Conservation (phyloP, 495 filamentous ascomycete genomes). For the Aspergillus avenaceus region DNA sequence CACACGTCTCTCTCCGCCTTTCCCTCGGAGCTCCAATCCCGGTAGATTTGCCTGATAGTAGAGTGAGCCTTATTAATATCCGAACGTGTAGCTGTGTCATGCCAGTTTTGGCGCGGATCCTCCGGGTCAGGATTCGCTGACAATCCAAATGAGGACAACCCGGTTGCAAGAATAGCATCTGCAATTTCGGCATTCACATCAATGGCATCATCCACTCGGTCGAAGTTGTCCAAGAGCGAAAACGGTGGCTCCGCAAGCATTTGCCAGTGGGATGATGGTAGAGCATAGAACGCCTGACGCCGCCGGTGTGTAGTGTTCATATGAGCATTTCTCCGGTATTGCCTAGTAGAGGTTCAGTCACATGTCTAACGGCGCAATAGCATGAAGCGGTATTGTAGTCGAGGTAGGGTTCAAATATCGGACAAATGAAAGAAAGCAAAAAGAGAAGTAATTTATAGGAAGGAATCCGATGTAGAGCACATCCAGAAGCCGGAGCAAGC, state of each 20-base stretch:
- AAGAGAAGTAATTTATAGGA: no score
- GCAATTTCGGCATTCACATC: constrained; percentile 83
- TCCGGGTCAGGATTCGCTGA: constrained; percentile 23
- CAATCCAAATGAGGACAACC: constrained; percentile 62
- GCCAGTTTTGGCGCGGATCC: constrained; percentile 52
- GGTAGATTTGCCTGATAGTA: constrained; percentile 87
- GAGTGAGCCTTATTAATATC: constrained; percentile 89
- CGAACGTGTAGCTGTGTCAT: constrained; percentile 55
- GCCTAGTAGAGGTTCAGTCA: constrained; percentile 39
- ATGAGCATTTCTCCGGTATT: constrained; percentile 80
- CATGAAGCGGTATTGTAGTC: no score
- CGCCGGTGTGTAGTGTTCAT: constrained; percentile 84
- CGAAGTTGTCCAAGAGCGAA: constrained; percentile 71
- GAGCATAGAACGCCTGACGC: constrained; percentile 83
- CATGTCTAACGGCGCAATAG: no score
- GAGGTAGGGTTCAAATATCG: no score
- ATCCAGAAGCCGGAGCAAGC: no score
- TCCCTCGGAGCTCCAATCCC: constrained; percentile 89
- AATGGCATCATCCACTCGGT: constrained; percentile 79
- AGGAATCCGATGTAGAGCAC: no score
- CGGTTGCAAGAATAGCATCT: constrained; percentile 63
- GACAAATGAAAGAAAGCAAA: background rate
- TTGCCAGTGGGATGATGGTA: constrained; percentile 78
- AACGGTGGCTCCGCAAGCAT: constrained; percentile 77
- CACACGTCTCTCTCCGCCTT: constrained; percentile 65